A percentile compares a stretch with the other conserved stretches of the same genome.
phyloP scores from a whole-genome alignment of 768 basidiomycete species.

The Pulveroboletus sp. region DNA sequence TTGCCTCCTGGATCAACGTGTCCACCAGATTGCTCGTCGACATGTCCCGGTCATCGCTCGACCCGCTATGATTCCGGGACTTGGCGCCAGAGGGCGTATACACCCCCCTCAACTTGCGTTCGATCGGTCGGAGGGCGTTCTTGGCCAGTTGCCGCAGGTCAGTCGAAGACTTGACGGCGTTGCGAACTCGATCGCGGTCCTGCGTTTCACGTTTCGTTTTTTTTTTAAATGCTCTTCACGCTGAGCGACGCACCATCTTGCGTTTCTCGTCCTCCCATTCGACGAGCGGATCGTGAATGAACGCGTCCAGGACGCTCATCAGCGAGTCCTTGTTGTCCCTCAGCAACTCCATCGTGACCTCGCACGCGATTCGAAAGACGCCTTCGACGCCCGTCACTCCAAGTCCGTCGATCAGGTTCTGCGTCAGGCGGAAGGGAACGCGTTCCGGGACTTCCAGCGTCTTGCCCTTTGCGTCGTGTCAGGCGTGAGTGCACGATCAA shows the following conservation, averaged over 20 bases:
- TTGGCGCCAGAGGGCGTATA: constrained; percentile 48
- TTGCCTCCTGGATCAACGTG: constrained; percentile 86
- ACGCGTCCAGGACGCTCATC: constrained; percentile 94
- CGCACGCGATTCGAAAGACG: constrained; percentile 86
- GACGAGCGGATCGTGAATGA: constrained; percentile 93
- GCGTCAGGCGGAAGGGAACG: constrained; percentile 92
- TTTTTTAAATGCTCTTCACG: background rate
- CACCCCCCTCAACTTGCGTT: constrained; percentile 75
- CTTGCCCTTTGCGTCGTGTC: constrained; percentile 51
- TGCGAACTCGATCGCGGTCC: constrained; percentile 48
- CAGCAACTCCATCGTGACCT: constrained; percentile 83
- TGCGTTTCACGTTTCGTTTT: constrained; percentile 14
- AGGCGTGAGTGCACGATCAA: background rate
- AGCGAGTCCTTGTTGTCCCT: constrained; percentile 89
- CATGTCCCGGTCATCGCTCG: constrained; percentile 39
- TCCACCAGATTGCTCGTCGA: constrained; percentile 89
- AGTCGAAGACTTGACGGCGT: constrained; percentile 44
- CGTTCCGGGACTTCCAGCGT: constrained; percentile 82
- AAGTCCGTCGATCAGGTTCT: constrained; percentile 87
- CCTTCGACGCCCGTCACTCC: constrained; percentile 95
- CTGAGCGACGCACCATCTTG: constrained; percentile 45
- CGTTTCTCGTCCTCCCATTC: constrained; percentile 90
- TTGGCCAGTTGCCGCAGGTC: constrained; percentile 68
- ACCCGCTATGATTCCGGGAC: constrained; percentile 32
- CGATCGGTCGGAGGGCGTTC: constrained; percentile 73